Base-by-base conservation (phyloP, 2,329 filamentous ascomycete species). In the Phaeoacremonium minimum region DNA sequence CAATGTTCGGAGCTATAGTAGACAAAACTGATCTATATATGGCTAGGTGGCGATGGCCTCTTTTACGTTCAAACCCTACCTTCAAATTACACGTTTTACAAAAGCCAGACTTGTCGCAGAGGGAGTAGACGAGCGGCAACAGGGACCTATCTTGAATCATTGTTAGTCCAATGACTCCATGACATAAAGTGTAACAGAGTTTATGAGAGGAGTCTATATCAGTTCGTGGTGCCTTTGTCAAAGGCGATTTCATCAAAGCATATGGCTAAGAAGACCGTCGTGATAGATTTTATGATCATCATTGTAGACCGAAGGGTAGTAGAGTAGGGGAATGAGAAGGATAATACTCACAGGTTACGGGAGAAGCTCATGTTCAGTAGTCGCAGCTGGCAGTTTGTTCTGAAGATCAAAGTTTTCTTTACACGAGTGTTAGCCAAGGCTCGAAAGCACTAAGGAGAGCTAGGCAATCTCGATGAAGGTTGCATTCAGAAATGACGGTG, bases 201-300 rank as follows among this genome's bases (percentile, higher is more conserved):
- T 18, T 18, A 19, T 4, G 15, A 18, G 16, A 16, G 34, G 31
- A 18, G 42, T 42, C 36, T 32, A 34, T 50, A 41, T 64, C 61
- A 66, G 62, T 56, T 46, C 49, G 52, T 50, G 42, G 47, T 56
- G 81, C 83, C 82, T 69, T 38, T 81, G 83, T 87, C 83, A 86
- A 69, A 80, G 82, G 82, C 81, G 66, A 68, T 81, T 69, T 87
- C 84, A 86, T 87, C 84, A 88, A 84, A 67, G 74, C 77, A 67
- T 66, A 62, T 76, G 69, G 64, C 80, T 88, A 86, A 83, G 84
- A 83, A 84, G 84, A 88, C 84, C 84, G 84, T 88, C 84, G 84
- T 88, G 84, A 87, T 80, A 77, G 76, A 72, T 65, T 71, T 51
- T 61, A 37, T 70, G 73, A 77, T 85, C 81, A 85, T 85, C 80